Evolutionary conservation across 495 filamentous ascomycete species (phyloP).

Genomic region (Lophiotrema nucula): DNA sequence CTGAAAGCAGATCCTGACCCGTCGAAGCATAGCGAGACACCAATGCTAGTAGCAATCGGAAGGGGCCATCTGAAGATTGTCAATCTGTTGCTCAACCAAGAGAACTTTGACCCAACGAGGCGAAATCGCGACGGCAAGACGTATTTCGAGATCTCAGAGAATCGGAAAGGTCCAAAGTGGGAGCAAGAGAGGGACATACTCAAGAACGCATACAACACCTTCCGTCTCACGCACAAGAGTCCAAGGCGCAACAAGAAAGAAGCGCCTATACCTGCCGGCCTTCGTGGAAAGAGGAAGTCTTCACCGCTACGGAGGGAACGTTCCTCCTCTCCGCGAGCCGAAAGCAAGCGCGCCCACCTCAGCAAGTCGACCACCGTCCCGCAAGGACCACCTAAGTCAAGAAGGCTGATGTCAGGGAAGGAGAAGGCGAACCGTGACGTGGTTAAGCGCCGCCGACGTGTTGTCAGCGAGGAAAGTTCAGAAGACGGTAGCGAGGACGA

Average conservation of each 20-base stretch:
- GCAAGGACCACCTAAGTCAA: slow-evolving; percentile 22
- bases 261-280: slow-evolving; percentile 1
- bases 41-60: slow-evolving; percentile 91
- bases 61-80: slow-evolving; percentile 83
- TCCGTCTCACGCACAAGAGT: slow-evolving; percentile 45
- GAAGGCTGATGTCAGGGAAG: slow-evolving; percentile 29
- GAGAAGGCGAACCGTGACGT: slow-evolving; percentile 27
- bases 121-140: slow-evolving; percentile 61
- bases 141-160: slow-evolving; percentile 80
- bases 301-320: slow-evolving; percentile 19
- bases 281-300: slow-evolving; percentile 28
- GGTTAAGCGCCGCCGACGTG: slow-evolving; percentile 22
- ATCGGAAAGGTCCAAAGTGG: slow-evolving; percentile 82
- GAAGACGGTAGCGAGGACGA: slow-evolving; percentile 27
- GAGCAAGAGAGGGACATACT: slow-evolving; percentile 82
- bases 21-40: slow-evolving; percentile 67
- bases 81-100: slow-evolving; percentile 72
- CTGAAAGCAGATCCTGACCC: slow-evolving; percentile 73
- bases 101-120: slow-evolving; percentile 73
- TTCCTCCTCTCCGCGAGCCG: slow-evolving; percentile 29
- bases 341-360: slow-evolving; percentile 14
- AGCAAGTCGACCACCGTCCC: slow-evolving; percentile 8
- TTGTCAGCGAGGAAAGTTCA: slow-evolving; percentile 21
- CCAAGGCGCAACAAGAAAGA: slow-evolving; percentile 38
- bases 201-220: slow-evolving; percentile 73